Evolutionary conservation across 2,329 filamentous ascomycete species (phyloP), one percentile per base, ranked within the genome.

Genomic region (Lecanicillium sp.): DNA sequence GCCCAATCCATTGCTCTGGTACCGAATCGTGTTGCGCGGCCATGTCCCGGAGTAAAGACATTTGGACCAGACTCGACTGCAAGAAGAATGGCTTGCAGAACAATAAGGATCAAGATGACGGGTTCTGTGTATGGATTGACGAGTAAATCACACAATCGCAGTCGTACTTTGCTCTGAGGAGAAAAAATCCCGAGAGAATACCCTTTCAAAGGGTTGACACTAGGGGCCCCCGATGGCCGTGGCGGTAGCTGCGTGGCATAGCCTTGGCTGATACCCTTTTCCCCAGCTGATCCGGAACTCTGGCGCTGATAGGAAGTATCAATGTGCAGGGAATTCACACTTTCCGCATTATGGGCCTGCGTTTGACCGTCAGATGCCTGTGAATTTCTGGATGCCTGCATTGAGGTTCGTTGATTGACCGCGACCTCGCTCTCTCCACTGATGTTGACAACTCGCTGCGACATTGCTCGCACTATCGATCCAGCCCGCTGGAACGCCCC

Each of bases 391-490:
- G 69, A 84, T 63, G 71, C 83, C 71, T 72, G 70, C 40, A 80
- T 75, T 35, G 80, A 76, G 20, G 83, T 75, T 44, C 79, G 82
- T 53, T 86, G 82, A 62, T 95, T 89, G 14, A 90, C 74, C 17
- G 87, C 47, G 14, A 42, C 71, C 57, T 96, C 88, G 4, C 84
- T 85, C 60, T 97, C 93, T 62, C 95, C 95, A 67, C 90, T 95
- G 58, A 98, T 79, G 61, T 97, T 97, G 60, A 98, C 93, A 48
- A 98, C 90, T 71, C 93, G 88, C 69, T 96, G 90, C 26, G 94
- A 97, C 82, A 98, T 95, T 52, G 81, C 81, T 55, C 86, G 79
- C 66, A 90, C 80, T 57, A 90, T 87, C 8, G 86, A 87, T 37
- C 86, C 80, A 52, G 86, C 86, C 56, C 81, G 75, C 20, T 77